A percentile compares a stretch with the other conserved stretches of the same genome.
These are phyloP conservation scores for Oldenlandia corymbosa DNA, from an alignment of 257 asterid species.

Conservation along the genomic window DNA sequence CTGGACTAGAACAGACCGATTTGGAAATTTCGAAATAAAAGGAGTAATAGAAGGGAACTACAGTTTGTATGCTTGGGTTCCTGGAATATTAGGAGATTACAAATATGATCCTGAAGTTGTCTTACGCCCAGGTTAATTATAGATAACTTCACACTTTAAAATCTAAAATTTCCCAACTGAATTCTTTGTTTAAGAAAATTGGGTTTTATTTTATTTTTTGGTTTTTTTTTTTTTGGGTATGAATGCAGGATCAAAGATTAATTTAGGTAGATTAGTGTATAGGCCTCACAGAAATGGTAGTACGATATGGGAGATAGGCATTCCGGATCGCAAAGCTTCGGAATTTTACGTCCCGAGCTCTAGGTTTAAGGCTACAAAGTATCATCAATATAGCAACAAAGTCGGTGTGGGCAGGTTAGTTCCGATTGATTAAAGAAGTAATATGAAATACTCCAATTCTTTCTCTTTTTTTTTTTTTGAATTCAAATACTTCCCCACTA, in stretches of 20 bases:
- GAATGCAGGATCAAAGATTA: slow-evolving; percentile 26
- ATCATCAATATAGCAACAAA: background rate
- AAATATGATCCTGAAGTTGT: slow-evolving; percentile 30
- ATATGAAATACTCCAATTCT: no score
- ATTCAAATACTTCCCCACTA: no score
- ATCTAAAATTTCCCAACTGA: no score
- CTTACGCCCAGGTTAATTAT: slow-evolving; percentile 31
- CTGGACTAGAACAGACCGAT: slow-evolving; percentile 40
- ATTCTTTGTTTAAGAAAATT: no score
- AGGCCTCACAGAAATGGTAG: slow-evolving; percentile 51
- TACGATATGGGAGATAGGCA: slow-evolving; percentile 75
- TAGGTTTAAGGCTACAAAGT: background rate
- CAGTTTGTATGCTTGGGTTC: slow-evolving; percentile 48
- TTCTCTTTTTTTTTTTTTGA: no score
- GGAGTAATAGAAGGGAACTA: slow-evolving; percentile 47
- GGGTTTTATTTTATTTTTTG: no score
- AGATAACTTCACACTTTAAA: no score
- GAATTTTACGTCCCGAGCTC: slow-evolving; percentile 57
- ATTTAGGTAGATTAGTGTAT: slow-evolving; percentile 29
- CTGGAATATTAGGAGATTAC: slow-evolving; percentile 57
- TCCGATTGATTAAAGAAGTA: background rate
- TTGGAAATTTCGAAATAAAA: slow-evolving; percentile 40
- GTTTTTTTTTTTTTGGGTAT: no score
- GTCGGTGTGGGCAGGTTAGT: slow-evolving; percentile 23
- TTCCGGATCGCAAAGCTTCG: slow-evolving; percentile 57